Conservation (phyloP, 371 early-diverging fungal genomes). For the Gilbertella persicaria region DNA sequence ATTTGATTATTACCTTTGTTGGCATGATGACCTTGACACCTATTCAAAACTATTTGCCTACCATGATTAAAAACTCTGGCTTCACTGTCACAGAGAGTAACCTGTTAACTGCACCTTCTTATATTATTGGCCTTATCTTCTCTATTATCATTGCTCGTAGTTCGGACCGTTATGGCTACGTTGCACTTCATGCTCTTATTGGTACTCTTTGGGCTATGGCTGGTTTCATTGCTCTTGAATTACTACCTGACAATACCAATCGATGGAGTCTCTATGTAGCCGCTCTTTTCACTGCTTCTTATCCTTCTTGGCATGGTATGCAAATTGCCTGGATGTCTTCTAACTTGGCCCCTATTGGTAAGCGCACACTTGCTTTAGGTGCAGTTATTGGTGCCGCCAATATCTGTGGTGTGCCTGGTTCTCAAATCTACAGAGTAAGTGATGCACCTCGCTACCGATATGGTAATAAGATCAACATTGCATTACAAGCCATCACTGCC, state of each 20-base stretch:
- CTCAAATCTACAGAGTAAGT: conserved; percentile 23
- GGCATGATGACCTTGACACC: conserved; percentile 47
- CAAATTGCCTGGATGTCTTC: conserved; percentile 38
- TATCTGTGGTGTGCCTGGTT: conserved; percentile 29
- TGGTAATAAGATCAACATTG: conserved; percentile 41
- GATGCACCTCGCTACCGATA: conserved; percentile 43
- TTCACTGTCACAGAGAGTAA: conserved; percentile 53
- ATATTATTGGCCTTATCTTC: conserved; percentile 41
- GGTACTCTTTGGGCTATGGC: conserved; percentile 38
- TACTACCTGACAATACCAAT: conserved; percentile 39
- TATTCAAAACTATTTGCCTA: conserved; percentile 51
- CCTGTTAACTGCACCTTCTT: conserved; percentile 54
- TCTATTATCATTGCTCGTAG: conserved; percentile 48
- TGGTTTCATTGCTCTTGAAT: conserved; percentile 43
- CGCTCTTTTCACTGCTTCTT: conserved; percentile 16
- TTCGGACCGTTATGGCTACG: conserved; percentile 45
- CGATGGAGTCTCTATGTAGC: conserved; percentile 40
- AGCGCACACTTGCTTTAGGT: conserved; percentile 28
- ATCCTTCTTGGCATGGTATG: conserved; percentile 52
- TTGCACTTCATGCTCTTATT: conserved; percentile 48
- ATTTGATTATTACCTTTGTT: conserved; percentile 41
- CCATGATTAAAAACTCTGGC: conserved; percentile 51
- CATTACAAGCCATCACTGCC: conserved; percentile 9
- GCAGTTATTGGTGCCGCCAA: conserved; percentile 33
- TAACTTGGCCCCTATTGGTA: conserved; percentile 27